Evolutionary conservation across 2,329 filamentous ascomycete species (phyloP), one percentile per base, ranked within the genome.

Genomic region (Teratosphaeria destructans): DNA sequence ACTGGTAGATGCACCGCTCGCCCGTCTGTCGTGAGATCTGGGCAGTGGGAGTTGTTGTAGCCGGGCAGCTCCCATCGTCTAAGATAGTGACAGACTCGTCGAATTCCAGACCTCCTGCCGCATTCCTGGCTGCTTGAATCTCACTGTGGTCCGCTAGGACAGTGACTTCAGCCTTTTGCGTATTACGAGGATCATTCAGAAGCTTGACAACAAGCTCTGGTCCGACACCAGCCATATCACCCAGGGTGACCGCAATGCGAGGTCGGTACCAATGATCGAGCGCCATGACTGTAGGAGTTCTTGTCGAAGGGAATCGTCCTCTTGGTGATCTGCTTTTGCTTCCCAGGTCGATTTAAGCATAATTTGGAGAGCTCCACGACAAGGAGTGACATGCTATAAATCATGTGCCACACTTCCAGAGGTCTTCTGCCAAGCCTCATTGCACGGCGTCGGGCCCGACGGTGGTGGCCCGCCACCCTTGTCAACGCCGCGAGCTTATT

Each of bases 171-270:
- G 61, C 61, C 39, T 34, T 55, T 10, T 56, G 23, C n/a, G 27
- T 27, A 23, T 60, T 62, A 3, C 52, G n/a, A 12, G 52, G 53
- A 27, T 60, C 52, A 43, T 49, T 60, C 8, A 62, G 56, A 10
- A 62, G 54, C 34, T 62, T 62, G 11, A 59, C 61, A n/a, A 59
- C 27, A 11, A 62, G 56, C 19, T 62, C 61, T 27, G 61, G 61
- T 52, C 61, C 61, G 43, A 62, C 55, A 16, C 61, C 61, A 29
- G 61, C 61, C n/a, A 52, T 55, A 11, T 62, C 61, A n/a, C 61
- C 61, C 6, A 62, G 61, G 7, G 56, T 62, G 7, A 62, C 57
- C 2, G 59, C 61, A 19, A 62, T 54, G 52, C 61, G 52, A 19
- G 61, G 59, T 35, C 59, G 58, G 11, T 11, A 39, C 8, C 8